Percentiles rank a stretch among this genome's conserved stretches.
Evolutionary conservation across 768 basidiomycete genomes (phyloP).

Genomic region (Pilatotrama ljubarskyi): DNA sequence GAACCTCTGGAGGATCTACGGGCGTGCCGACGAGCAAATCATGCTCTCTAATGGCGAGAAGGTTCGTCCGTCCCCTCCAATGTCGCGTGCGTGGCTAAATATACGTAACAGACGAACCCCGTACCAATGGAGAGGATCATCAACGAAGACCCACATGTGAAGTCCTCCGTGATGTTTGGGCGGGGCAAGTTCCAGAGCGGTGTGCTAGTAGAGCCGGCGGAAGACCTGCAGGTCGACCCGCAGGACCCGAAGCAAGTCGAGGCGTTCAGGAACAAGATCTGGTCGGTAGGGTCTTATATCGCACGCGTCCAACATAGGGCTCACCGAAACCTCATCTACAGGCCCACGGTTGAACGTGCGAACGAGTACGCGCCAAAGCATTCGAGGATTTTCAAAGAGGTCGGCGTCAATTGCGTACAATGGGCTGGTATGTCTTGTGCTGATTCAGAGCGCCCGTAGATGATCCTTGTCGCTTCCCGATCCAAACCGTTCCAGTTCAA

Average conservation of each 20-base stretch:
- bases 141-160: slow-evolving; percentile 35
- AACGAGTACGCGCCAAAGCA: slow-evolving; percentile 42
- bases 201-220: slow-evolving; percentile 40
- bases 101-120: slow-evolving; percentile 26
- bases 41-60: slow-evolving; percentile 45
- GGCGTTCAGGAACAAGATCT: slow-evolving; percentile 38
- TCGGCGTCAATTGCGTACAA: neutral
- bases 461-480: slow-evolving; percentile 16
- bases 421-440: neutral
- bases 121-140: slow-evolving; percentile 34
- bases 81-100: too few species aligned
- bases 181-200: slow-evolving; percentile 41
- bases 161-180: slow-evolving; percentile 41
- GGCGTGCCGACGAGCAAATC: slow-evolving; percentile 46
- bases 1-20: slow-evolving; percentile 32
- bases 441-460: slow-evolving; percentile 3
- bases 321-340: slow-evolving; percentile 4
- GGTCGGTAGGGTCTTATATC: slow-evolving; percentile 23
- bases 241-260: slow-evolving; percentile 28
- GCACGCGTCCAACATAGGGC: neutral
- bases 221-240: slow-evolving; percentile 32
- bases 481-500: slow-evolving; percentile 17
- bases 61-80: slow-evolving; percentile 32
- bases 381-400: slow-evolving; percentile 36
- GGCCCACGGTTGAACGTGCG: slow-evolving; percentile 37